Base-by-base conservation (phyloP, 2,329 filamentous ascomycete genomes). In the Clarireedia paspali region DNA sequence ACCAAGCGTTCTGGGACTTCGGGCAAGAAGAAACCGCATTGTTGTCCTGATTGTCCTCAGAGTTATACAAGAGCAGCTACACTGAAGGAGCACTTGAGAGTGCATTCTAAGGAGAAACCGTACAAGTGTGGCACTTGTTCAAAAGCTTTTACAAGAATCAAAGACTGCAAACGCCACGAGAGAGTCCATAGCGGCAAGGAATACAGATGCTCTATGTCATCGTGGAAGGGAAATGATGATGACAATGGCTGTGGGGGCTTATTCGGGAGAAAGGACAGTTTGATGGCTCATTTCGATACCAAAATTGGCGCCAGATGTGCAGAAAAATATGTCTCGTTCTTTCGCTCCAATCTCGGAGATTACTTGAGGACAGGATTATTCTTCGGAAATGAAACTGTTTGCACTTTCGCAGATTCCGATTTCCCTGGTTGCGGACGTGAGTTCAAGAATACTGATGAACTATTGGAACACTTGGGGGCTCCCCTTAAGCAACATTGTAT, bases 331-430 rank as follows among this genome's bases (percentile, higher is more conserved):
- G 9, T 34, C 12, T 20, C 20, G 20, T 20, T 20, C 20, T 20
- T 20, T 20, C 20, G 20, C 20, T 20, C 20, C 2, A 20, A 20
- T 20, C 20, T 20, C 20, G 20, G 20, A 20, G 34, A n/a, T n/a
- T n/a, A n/a, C n/a, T n/a, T 1, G 5, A 47, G 14, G 12, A 2
- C 2, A 2, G 5, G 2, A 14, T 6, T 34, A 3, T 9, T 26
- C 3, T 0, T 10, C 4, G 23, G 40, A 44, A 12, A 3, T 1
- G 7, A 12, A 0, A 9, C 17, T 44, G 5, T 24, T 44, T 12
- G 4, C 14, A 2, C n/a, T 39, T 4, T 6, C 6, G 1, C 5
- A 1, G 10, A 10, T 12, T 9, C 2, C 5, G 2, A 0, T 4
- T 10, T n/a, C 2, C 0, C 10, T 15, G 17, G 39, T 23, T 53